Evolutionary conservation across 2,329 filamentous ascomycete genomes (phyloP).

Genomic region (Epicoccum sorghinum): DNA sequence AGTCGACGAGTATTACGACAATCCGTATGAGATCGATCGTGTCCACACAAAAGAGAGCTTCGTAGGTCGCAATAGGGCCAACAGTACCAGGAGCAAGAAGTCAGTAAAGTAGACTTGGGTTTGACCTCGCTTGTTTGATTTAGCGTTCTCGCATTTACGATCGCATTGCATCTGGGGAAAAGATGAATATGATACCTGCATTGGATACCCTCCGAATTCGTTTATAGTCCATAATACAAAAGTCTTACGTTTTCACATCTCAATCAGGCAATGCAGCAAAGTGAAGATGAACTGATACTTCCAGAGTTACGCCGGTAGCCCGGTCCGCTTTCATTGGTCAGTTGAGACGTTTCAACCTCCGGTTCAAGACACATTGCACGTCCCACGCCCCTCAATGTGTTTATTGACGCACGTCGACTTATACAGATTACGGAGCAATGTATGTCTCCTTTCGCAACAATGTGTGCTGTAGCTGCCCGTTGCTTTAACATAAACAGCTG

Average conservation of each 20-base stretch:
- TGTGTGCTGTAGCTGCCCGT: conserved; percentile 12
- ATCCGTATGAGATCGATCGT: conserved; percentile 57
- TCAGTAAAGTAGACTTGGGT: conserved; percentile 9
- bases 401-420: not conserved
- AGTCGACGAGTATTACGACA: conserved; percentile 48
- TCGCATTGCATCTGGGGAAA: conserved; percentile 16
- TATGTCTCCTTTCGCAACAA: conserved; percentile 8
- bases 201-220: conserved; percentile 30
- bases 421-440: not conserved
- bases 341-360: conserved; percentile 6
- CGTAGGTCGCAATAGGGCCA: conserved; percentile 26
- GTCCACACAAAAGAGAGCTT: conserved; percentile 57
- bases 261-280: not conserved
- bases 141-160: conserved; percentile 18
- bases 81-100: conserved; percentile 23
- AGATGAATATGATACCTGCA: conserved; percentile 18
- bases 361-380: conserved; percentile 15
- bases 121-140: conserved; percentile 9
- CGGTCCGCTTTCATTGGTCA: not conserved
- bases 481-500: conserved; percentile 8
- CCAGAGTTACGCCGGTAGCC: not conserved
- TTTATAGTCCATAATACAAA: conserved; percentile 14
- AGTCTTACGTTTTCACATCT: not conserved
- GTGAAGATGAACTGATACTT: not conserved
- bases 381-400: conserved; percentile 11